Evolutionary conservation across 2,329 filamentous ascomycete species (phyloP), one percentile per base, ranked within the genome.

Genomic region (Capronia coronata): DNA sequence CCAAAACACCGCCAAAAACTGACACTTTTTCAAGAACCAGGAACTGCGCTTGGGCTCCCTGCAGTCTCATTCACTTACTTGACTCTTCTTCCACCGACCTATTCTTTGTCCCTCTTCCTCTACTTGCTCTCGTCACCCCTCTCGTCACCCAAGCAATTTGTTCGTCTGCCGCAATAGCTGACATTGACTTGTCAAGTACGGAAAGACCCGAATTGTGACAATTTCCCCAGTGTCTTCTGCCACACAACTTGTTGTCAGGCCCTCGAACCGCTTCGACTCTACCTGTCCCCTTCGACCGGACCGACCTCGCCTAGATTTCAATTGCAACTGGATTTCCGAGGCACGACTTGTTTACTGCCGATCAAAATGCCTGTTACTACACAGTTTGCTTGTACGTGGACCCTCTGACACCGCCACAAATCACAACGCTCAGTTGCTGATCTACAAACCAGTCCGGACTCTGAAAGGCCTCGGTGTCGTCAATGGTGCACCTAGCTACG

Each of bases 391-490:
- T 95, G 79, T 83, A 69, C 56, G 79, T 49, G 29, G 16, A 18
- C 25, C 35, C 34, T 21, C 21, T 14, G 41, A 18, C 19, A 30
- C 38, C 21, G 38, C 27, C 13, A 23, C 23, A 37, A 37, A 43
- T 16, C 18, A 35, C 11, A 7, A 18, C 22, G 34, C 16, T 37
- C 27, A 13, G 18, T 48, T 42, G 54, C 50, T 56, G 37, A 56
- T 39, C 23, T 22, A 27, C 16, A 21, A 42, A 37, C 25, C 60
- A 83, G 80, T 86, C 79, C 88, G 93, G 74, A 96, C 93, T 71
- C 86, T 90, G 73, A 97, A 96, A 82, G 84, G 83, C 70, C 90
- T 98, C 75, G 90, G 90, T 65, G 77, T 97, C 71, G 82, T 94
- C 72, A 87, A 97, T 75, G 88, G 89, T 64, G 86, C 83, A 61